Conservation (phyloP, 2,329 filamentous ascomycete genomes). For the Cytospora piceae region DNA sequence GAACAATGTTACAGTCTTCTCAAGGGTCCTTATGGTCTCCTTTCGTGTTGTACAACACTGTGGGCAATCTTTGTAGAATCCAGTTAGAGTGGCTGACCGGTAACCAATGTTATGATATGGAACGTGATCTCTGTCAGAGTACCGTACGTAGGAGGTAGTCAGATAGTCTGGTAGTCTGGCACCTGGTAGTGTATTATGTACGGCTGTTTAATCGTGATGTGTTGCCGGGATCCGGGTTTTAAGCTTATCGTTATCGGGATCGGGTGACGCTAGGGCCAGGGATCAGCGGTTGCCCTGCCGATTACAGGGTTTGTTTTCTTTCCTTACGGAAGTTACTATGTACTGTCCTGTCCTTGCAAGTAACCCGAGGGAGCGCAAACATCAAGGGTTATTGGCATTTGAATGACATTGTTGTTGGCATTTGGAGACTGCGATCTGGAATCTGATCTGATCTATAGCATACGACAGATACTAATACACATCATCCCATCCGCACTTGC, state of each 20-base stretch:
- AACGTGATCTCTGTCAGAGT: too few relatives aligned
- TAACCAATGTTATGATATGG: not conserved
- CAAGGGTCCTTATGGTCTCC: too few relatives aligned
- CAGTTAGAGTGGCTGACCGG: not conserved
- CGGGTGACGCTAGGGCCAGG: not conserved
- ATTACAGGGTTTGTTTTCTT: slow-evolving; percentile 23
- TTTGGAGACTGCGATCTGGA: not conserved
- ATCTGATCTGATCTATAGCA: not conserved
- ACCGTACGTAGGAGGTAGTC: too few relatives aligned
- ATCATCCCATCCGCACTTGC: not conserved
- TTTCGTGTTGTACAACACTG: too few relatives aligned
- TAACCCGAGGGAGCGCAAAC: not conserved
- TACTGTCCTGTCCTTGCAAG: not conserved
- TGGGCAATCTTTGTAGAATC: not conserved
- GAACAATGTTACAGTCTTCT: too few relatives aligned
- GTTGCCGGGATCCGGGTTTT: not conserved
- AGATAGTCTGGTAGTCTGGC: too few relatives aligned
- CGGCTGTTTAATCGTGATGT: not conserved
- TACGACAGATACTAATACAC: not conserved
- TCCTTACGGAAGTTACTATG: not conserved
- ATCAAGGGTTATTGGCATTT: not conserved
- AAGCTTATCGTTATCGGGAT: slow-evolving; percentile 1
- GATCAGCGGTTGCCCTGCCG: slow-evolving; percentile 23
- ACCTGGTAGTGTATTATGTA: too few relatives aligned
- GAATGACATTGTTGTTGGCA: not conserved